Conservation (phyloP, 495 filamentous ascomycete species). For the Immersiella caudata region DNA sequence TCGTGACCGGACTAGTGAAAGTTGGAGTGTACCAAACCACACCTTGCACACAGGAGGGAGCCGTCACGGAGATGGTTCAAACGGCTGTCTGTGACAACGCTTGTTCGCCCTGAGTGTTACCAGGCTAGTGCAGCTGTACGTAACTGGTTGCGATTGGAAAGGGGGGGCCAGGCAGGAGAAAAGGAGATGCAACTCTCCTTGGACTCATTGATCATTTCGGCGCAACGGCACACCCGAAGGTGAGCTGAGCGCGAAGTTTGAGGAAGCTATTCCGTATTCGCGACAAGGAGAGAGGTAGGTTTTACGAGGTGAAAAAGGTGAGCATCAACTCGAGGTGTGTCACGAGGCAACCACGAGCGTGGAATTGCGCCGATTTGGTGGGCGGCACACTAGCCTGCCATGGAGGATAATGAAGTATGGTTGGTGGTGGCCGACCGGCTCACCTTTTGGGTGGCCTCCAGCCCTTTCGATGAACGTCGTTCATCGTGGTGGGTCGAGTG, state of each 20-base stretch:
- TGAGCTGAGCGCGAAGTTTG: background rate
- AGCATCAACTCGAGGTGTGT: background rate
- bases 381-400: background rate
- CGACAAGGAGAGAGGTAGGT: background rate
- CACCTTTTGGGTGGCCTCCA: background rate
- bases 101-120: background rate
- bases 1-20: conserved; percentile 4
- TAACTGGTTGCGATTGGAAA: background rate
- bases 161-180: background rate
- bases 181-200: background rate
- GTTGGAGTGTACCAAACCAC: background rate
- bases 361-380: conserved; percentile 26
- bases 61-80: background rate
- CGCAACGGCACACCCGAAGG: background rate
- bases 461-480: background rate
- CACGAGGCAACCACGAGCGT: background rate
- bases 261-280: background rate
- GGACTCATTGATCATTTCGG: background rate
- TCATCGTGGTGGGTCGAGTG: conserved; percentile 5
- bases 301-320: conserved; percentile 1
- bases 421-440: background rate
- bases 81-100: background rate
- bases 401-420: background rate
- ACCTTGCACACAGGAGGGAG: background rate
- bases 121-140: background rate